A percentile compares a stretch with the other conserved stretches of the same genome.
Evolutionary conservation across 2,329 filamentous ascomycete genomes (phyloP).

Genomic region (Neodidymelliopsis sp.): DNA sequence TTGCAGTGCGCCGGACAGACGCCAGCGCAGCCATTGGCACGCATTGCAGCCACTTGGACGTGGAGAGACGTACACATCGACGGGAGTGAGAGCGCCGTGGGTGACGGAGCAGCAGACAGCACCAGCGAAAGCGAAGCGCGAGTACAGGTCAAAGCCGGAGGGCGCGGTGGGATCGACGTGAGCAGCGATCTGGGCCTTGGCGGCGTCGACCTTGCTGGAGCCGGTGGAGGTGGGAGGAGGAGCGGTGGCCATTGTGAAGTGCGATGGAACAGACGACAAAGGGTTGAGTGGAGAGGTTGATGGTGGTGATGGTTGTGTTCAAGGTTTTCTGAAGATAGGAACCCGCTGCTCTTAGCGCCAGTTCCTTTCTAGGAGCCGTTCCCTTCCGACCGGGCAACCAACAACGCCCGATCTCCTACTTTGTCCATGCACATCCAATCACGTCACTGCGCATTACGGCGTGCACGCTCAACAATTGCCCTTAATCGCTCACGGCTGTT

Average conservation of each 20-base stretch:
- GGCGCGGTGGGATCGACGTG: conserved; percentile 60
- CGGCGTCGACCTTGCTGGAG: conserved; percentile 61
- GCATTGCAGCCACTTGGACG: conserved; percentile 6
- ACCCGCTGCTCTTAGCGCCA: conserved; percentile 18
- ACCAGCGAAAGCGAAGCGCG: conserved; percentile 94
- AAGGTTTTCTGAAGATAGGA: conserved; percentile 24
- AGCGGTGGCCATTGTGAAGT: conserved; percentile 38
- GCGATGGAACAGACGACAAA: conserved; percentile 23
- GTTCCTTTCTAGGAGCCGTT: conserved; percentile 9
- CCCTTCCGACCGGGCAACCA: conserved; percentile 11
- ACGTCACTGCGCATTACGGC: conserved; percentile 14
- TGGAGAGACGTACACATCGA: conserved; percentile 89
- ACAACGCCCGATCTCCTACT: conserved; percentile 11
- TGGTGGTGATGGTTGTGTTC: conserved; percentile 21
- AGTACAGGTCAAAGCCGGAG: conserved; percentile 79
- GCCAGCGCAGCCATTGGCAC: conserved; percentile 39
- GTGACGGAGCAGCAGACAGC: conserved; percentile 98
- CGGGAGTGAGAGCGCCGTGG: conserved; percentile 94
- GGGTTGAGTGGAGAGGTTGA: conserved; percentile 39
- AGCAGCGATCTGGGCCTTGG: conserved; percentile 57
- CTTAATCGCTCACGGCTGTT: conserved; percentile 7
- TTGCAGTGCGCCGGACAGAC: conserved; percentile 20
- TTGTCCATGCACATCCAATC: conserved; percentile 10
- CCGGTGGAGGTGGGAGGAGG: conserved; percentile 58
- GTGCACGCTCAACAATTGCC: conserved; percentile 20